Evolutionary conservation across 139 green algal genomes (phyloP).

Genomic region (Coccomyxa sp.): DNA sequence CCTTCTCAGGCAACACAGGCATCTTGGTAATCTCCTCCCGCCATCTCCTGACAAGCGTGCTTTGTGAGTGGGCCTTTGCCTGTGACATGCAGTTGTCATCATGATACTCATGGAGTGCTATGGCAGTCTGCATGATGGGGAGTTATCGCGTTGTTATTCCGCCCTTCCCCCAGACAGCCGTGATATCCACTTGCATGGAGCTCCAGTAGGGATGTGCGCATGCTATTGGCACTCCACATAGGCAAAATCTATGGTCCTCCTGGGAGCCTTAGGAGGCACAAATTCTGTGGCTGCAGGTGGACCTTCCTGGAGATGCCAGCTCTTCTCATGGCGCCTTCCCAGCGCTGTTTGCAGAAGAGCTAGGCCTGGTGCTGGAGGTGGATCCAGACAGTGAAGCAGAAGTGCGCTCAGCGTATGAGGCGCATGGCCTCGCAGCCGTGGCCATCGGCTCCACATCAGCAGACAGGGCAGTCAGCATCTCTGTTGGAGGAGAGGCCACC

Average conservation of each 20-base stretch:
- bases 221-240: no score
- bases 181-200: no score
- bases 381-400: constrained; percentile 31
- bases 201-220: no score
- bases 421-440: constrained; percentile 56
- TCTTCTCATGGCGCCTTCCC: constrained; percentile 36
- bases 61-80: no score
- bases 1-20: constrained; percentile 82
- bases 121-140: no score
- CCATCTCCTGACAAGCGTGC: no score
- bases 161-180: no score
- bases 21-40: constrained; percentile 24
- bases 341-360: constrained; percentile 93
- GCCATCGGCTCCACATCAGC: constrained; percentile 58
- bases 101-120: no score
- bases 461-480: constrained; percentile 34
- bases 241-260: no score
- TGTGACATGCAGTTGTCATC: no score
- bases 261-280: no score
- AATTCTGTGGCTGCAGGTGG: constrained; percentile 28
- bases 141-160: no score
- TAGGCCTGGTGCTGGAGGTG: constrained; percentile 94
- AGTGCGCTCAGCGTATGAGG: constrained; percentile 62
- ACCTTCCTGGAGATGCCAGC: constrained; percentile 44
- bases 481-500: constrained; percentile 48